Evolutionary conservation across 495 filamentous ascomycete species (phyloP), one percentile per base, ranked within the genome.

Genomic region (Bathelium albidoporum): DNA sequence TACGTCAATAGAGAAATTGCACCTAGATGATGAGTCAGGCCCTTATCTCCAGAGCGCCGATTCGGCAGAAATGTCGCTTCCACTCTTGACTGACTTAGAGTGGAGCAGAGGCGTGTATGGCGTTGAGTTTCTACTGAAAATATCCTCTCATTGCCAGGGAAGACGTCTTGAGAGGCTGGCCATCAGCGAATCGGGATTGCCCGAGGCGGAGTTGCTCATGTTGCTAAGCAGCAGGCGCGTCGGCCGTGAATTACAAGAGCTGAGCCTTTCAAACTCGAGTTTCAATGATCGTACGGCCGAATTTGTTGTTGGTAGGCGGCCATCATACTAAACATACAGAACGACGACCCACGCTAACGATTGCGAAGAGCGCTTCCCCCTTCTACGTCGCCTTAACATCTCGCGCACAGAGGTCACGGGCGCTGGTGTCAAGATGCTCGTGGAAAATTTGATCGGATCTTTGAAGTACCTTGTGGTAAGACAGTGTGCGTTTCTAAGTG

Each of bases 341-440:
- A n/a, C n/a, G 18, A 16, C 12, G 2, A 5, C 12, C 7, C 14
- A 26, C 2, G 20, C 39, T 16, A 7, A 39, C 26, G 16, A 2
- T 1, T 39, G 53, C n/a, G 24, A 44, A 43, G 55, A 60, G 1
- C 14, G 14, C 4, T 44, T 61, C 32, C 43, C 64, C 14, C 16
- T 5, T 24, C 65, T 75, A 2, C 66, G 59, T 12, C 43, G 29
- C 0, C 28, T 76, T 1, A 49, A 72, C 32, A 43, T 76, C 7
- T 58, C 60, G n/a, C 24, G 29, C 16, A 68, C 72, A 0, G 2
- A 28, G 22, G 59, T 76, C 63, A 72, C 73, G 2, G 74, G 74
- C 18, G 65, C 73, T 28, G 70, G 66, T 14, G 63, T 76, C n/a
- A 73, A 71, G 59, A 59, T 58, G 16, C 41, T 70, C 7, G 63